Conservation (phyloP, 305 asterid species). For the Nicotiana rustica region DNA sequence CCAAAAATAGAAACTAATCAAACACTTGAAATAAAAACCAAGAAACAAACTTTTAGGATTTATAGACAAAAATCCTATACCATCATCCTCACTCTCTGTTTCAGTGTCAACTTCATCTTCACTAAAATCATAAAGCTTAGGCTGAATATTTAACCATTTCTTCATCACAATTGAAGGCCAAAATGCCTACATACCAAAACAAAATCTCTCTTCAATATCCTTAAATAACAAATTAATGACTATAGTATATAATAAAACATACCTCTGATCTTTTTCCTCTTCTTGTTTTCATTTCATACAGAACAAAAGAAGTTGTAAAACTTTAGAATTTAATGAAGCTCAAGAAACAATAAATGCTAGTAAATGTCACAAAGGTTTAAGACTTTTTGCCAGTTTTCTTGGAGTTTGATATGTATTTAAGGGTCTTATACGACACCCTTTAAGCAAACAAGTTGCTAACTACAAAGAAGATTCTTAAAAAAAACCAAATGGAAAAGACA, state of each 20-base stretch:
- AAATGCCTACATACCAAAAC: slow-evolving; percentile 55
- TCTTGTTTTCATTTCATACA: slow-evolving; percentile 53
- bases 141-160: slow-evolving; percentile 90
- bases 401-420: slow-evolving; percentile 34
- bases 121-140: slow-evolving; percentile 76
- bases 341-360: slow-evolving; percentile 38
- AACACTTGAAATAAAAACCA: background rate
- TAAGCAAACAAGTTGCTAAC: slow-evolving; percentile 42
- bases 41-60: background rate
- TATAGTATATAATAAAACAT: slow-evolving; percentile 12
- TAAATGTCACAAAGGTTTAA: slow-evolving; percentile 29
- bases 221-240: slow-evolving; percentile 16
- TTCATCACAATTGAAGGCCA: slow-evolving; percentile 96
- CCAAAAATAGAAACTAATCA: background rate
- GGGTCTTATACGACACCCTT: slow-evolving; percentile 22
- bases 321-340: slow-evolving; percentile 37
- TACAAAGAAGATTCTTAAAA: slow-evolving; percentile 58
- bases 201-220: slow-evolving; percentile 30
- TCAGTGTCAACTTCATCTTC: slow-evolving; percentile 89
- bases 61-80: slow-evolving; percentile 40
- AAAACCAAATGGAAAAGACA: slow-evolving; percentile 60
- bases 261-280: slow-evolving; percentile 73
- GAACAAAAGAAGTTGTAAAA: slow-evolving; percentile 30
- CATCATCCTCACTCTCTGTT: slow-evolving; percentile 92
- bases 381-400: slow-evolving; percentile 38